phyloP scores from a whole-genome alignment of 2,329 filamentous ascomycete genomes.

The Stemphylium vesicarium region DNA sequence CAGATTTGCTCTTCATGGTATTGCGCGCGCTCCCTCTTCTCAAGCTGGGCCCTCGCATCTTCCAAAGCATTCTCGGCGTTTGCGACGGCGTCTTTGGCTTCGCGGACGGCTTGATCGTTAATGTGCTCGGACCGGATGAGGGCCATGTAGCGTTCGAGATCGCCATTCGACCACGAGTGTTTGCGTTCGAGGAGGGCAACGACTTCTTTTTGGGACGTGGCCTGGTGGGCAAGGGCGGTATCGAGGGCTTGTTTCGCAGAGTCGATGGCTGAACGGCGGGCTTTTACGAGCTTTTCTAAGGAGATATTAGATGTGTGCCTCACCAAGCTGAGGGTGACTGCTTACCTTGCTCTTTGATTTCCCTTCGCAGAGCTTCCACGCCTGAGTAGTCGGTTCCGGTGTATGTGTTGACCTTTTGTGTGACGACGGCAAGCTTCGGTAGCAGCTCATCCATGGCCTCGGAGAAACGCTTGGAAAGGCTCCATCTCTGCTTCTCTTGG shows the following conservation, averaged over 20 bases:
- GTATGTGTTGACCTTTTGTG: conserved; percentile 88
- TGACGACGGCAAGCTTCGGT: conserved; percentile 81
- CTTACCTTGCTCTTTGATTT: conserved; percentile 72
- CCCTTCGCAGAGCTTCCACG: conserved; percentile 82
- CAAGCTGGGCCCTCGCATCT: conserved; percentile 75
- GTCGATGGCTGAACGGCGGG: conserved; percentile 68
- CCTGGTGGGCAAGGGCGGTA: conserved; percentile 79
- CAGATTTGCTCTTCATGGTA: conserved; percentile 99
- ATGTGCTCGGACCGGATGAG: conserved; percentile 92
- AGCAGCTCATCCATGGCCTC: conserved; percentile 88
- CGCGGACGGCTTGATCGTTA: conserved; percentile 82
- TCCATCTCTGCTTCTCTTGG: conserved; percentile 60
- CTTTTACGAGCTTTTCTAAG: conserved; percentile 64
- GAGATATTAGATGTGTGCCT: conserved; percentile 12
- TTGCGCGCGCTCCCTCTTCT: conserved; percentile 81
- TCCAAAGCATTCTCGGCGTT: conserved; percentile 81
- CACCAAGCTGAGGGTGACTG: background rate
- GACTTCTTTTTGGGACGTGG: conserved; percentile 92
- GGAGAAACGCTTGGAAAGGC: conserved; percentile 67
- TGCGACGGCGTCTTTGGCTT: conserved; percentile 73
- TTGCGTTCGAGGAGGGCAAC: conserved; percentile 93
- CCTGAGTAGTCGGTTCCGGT: conserved; percentile 86
- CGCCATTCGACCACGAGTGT: conserved; percentile 83
- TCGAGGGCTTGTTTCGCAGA: conserved; percentile 78
- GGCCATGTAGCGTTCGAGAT: conserved; percentile 92